phyloP scores from a whole-genome alignment of 2,329 filamentous ascomycete genomes.

The Cercospora sesami region DNA sequence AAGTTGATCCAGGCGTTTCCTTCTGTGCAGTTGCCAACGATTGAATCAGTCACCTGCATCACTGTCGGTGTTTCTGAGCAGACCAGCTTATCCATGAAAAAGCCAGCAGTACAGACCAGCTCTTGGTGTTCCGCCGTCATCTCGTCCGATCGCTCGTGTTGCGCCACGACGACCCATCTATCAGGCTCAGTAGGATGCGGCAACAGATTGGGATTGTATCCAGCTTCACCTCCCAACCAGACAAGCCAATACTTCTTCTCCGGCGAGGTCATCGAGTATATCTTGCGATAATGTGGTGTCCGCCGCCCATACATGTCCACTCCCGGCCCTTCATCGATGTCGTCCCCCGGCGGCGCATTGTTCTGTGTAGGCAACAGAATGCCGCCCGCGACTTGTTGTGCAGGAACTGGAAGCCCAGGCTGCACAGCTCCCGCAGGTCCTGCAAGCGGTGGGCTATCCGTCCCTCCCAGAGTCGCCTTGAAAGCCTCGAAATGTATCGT shows the following conservation, averaged over 20 bases:
- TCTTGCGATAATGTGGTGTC: conserved; percentile 9
- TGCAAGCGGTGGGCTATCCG: neutral
- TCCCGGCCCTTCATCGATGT: conserved; percentile 2
- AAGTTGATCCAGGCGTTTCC: conserved; percentile 48
- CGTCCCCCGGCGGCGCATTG: neutral
- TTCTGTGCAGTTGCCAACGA: conserved; percentile 48
- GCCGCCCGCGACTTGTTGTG: neutral
- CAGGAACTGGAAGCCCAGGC: neutral
- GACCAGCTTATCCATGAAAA: conserved; percentile 44
- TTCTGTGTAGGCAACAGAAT: neutral
- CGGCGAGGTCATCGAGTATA: conserved; percentile 47
- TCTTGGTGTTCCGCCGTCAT: conserved; percentile 37
- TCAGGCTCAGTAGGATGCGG: conserved; percentile 53
- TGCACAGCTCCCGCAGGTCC: neutral
- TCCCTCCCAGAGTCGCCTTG: neutral
- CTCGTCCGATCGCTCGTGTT: conserved; percentile 29
- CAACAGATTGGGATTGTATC: conserved; percentile 59
- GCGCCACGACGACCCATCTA: conserved; percentile 52
- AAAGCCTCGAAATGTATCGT: neutral
- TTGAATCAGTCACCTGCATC: conserved; percentile 52
- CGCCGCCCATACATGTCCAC: neutral
- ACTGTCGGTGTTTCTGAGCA: conserved; percentile 47
- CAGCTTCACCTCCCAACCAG: conserved; percentile 46
- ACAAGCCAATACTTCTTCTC: conserved; percentile 54
- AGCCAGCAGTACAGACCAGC: conserved; percentile 54